Conservation (phyloP, 2,329 filamentous ascomycete genomes). For the Diaporthe sp. region DNA sequence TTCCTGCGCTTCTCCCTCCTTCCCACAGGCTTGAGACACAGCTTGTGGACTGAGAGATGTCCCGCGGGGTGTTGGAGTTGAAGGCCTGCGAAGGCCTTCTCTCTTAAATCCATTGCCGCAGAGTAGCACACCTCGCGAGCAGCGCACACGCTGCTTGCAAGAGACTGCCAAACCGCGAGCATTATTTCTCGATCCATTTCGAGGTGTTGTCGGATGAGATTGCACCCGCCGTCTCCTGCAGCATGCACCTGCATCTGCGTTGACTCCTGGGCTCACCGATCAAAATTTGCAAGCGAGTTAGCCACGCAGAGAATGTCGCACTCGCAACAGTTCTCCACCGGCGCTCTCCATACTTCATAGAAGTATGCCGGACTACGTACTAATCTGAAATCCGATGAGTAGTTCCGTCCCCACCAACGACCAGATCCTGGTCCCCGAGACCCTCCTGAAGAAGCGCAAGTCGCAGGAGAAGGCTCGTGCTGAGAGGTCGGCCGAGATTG, state of each 20-base stretch:
- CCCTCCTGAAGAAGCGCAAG: constrained; percentile 99
- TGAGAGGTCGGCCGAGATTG: constrained; percentile 81
- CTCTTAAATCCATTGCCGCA: constrained; percentile 82
- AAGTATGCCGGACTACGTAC: constrained; percentile 79
- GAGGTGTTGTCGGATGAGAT: constrained; percentile 86
- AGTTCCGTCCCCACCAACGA: constrained; percentile 95
- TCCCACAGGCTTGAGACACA: constrained; percentile 59
- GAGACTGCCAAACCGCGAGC: constrained; percentile 54
- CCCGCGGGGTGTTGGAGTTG: constrained; percentile 83
- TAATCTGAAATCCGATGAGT: constrained; percentile 74
- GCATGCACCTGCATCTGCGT: constrained; percentile 40
- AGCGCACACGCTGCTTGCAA: neutral
- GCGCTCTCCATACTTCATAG: constrained; percentile 75
- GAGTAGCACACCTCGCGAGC: constrained; percentile 45
- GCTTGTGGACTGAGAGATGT: constrained; percentile 70
- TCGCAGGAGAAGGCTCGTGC: constrained; percentile 99
- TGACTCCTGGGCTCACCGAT: constrained; percentile 74
- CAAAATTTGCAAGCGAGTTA: constrained; percentile 86
- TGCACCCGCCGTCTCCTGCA: constrained; percentile 42
- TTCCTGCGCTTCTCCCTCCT: constrained; percentile 75
- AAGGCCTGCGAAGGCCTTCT: constrained; percentile 73
- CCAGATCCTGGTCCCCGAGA: constrained; percentile 98
- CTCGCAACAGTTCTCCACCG: constrained; percentile 93
- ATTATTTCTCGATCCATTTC: constrained; percentile 63
- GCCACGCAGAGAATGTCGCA: constrained; percentile 92